Base-by-base conservation (phyloP, 352 stramenopile genomes). In the Phytophthora sp. region DNA sequence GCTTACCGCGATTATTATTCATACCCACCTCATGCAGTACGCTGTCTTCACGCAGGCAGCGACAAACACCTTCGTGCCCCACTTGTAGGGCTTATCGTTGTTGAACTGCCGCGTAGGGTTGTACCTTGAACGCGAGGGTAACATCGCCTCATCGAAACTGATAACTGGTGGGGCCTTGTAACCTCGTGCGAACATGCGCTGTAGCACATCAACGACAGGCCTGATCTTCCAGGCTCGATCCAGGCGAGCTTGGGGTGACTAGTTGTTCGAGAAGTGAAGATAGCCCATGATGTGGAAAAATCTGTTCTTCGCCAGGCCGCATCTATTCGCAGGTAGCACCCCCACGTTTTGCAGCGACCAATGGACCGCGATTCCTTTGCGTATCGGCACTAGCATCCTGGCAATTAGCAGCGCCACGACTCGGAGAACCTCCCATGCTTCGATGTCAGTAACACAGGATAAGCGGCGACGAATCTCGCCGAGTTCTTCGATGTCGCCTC, bases 81-180 rank as follows among this genome's bases (percentile, higher is more conserved):
- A 42, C 13, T 45, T 44, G 21, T 56, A 16, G 18, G 47, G 47
- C 6, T 55, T 55, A 30, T 44, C 47, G 18, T 56, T 56, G 30
- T 56, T 56, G 31, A n/a, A 38, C 31, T 38, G n/a, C n/a, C n/a
- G n/a, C n/a, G n/a, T n/a, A n/a, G n/a, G n/a, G n/a, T n/a, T n/a
- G n/a, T n/a, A n/a, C n/a, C n/a, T n/a, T n/a, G n/a, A n/a, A n/a
- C n/a, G n/a, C n/a, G n/a, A n/a, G n/a, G n/a, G n/a, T n/a, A n/a
- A n/a, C n/a, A n/a, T n/a, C n/a, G n/a, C n/a, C n/a, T n/a, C n/a
- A n/a, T n/a, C n/a, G n/a, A n/a, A 38, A 38, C 31, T 38, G 16
- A 38, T 38, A 13, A 38, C 31, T 2, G 31, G 31, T 3, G 31
- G 31, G 9, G 31, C 16, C 16, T 2, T 38, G 2, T 38, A 38